Evolutionary conservation across 306 rosid species (phyloP).

Genomic region (Arachis stenosperma): DNA sequence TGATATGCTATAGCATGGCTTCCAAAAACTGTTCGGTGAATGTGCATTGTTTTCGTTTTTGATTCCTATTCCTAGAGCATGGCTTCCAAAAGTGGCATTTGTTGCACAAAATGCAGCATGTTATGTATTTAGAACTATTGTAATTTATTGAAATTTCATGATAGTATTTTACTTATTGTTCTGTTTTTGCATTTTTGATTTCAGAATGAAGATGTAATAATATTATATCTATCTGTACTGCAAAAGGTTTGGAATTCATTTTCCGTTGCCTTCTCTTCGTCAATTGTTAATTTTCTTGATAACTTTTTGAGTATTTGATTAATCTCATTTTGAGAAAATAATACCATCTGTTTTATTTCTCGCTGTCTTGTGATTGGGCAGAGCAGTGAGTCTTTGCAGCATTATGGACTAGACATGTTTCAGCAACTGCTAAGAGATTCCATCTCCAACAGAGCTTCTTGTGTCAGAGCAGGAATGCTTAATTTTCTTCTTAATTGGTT

Average conservation of each 20-base stretch:
- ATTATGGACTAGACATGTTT: constrained; percentile 74
- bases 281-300: constrained; percentile 22
- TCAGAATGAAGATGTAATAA: constrained; percentile 94
- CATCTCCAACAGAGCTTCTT: constrained; percentile 91
- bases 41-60: constrained; percentile 32
- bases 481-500: constrained; percentile 97
- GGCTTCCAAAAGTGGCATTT: constrained; percentile 12
- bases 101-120: constrained; percentile 29
- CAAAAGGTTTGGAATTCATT: constrained; percentile 77
- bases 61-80: constrained; percentile 15
- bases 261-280: constrained; percentile 37
- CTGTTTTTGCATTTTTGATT: constrained; percentile 29
- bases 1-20: constrained; percentile 45
- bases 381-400: constrained; percentile 92
- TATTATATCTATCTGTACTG: constrained; percentile 74
- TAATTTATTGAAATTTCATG: constrained; percentile 29
- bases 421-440: constrained; percentile 86
- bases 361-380: constrained; percentile 84
- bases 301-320: constrained; percentile 10
- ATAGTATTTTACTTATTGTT: constrained; percentile 36
- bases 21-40: constrained; percentile 36
- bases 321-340: constrained; percentile 37
- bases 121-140: constrained; percentile 24
- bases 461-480: constrained; percentile 98
- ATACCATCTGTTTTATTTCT: constrained; percentile 48